Evolutionary conservation across 345 rosid species (phyloP), one percentile per base, ranked within the genome.

Genomic region (Mercurialis annua): DNA sequence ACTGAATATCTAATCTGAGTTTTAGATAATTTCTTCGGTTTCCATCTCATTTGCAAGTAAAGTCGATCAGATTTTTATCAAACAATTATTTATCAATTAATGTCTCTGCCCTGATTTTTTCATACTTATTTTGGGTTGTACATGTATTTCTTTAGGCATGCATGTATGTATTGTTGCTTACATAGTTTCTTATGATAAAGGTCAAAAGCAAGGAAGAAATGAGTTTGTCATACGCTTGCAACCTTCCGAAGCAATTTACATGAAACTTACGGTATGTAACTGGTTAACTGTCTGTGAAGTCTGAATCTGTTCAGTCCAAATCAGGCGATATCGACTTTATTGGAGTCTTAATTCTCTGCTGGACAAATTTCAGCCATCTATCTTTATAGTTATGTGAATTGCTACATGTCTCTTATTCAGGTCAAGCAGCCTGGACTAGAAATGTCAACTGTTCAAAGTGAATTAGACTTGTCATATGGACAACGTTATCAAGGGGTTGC

Each of bases 361-460:
- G 34, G 62, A 49, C 38, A 26, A 48, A 27, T 64, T 56, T 18
- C 2, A 10, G 47, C 52, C 8, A n/a, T 64, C 5, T 55, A 10
- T 46, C 4, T 43, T 4, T 59, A 17, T 48, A 14, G 59, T 44
- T 23, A 11, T 26, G 55, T 43, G 64, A 70, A 49, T 48, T 64
- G 48, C 75, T 62, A 21, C 42, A 3, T 62, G 23, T 59, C 62
- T 72, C 69, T 12, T 30, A 18, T 47, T 78, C 92, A 94, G 99
- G 98, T 94, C 70, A 94, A 94, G 88, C 86, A 89, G 76, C 99
- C 99, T 18, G 99, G 99, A 50, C 73, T 94, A 69, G 99, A 91
- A 75, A 94, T 94, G 99, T 80, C 84, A 60, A 86, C 97, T 0
- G 93, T 78, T 67, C 99, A 94, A 78, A 91, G 99, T 74, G 99